These are phyloP conservation scores for Talaromyces islandicus DNA, from an alignment of 2,329 filamentous ascomycete genomes.

Conservation along the genomic window DNA sequence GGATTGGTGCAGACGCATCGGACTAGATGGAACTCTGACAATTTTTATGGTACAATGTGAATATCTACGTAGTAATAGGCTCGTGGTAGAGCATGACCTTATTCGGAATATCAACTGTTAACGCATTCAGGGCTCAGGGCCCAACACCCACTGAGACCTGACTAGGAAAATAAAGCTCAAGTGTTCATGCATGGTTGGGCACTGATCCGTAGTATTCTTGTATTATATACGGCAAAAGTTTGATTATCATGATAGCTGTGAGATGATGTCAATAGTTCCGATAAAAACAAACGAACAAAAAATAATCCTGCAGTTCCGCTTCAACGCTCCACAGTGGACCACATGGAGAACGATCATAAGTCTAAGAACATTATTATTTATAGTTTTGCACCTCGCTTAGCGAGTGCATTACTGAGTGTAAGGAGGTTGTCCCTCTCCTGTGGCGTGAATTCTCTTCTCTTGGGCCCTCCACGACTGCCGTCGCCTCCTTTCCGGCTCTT, in stretches of 20 bases:
- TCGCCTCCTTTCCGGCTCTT: background rate
- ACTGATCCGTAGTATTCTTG: background rate
- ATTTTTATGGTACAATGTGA: background rate
- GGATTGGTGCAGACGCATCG: background rate
- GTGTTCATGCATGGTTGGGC: background rate
- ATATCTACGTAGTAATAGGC: too few relatives aligned
- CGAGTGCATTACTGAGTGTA: background rate
- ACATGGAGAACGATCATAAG: background rate
- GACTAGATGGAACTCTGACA: background rate
- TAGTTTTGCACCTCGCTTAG: background rate
- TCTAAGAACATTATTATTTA: background rate
- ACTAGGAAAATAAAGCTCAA: background rate
- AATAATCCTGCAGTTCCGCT: background rate
- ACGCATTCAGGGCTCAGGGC: background rate
- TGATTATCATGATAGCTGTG: background rate
- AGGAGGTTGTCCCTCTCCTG: background rate
- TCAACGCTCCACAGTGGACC: background rate
- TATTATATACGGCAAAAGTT: background rate
- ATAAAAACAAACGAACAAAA: background rate
- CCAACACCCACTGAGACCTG: background rate
- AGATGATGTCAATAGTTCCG: background rate
- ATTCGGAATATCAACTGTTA: background rate
- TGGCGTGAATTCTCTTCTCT: background rate
- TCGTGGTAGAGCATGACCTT: background rate
- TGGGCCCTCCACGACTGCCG: background rate